phyloP scores from a whole-genome alignment of 495 filamentous ascomycete genomes.

The Penicillium parvum region DNA sequence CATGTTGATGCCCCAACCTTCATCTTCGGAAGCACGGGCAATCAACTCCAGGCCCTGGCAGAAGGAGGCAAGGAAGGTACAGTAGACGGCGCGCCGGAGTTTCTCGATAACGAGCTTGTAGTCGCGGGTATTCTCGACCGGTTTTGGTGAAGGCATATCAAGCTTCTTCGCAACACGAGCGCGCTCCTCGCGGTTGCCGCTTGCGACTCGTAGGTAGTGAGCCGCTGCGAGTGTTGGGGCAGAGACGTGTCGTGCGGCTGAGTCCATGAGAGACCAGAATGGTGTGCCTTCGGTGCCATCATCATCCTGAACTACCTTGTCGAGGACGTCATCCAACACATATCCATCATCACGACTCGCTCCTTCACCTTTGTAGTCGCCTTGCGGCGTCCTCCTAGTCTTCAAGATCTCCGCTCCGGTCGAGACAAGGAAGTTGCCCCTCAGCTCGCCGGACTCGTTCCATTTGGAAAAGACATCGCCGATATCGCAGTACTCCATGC shows the following conservation, averaged over 20 bases:
- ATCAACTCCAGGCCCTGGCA: constrained; percentile 67
- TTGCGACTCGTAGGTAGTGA: constrained; percentile 64
- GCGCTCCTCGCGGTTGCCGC: constrained; percentile 56
- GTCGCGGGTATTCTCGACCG: constrained; percentile 38
- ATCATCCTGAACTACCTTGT: constrained; percentile 74
- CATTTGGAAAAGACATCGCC: constrained; percentile 71
- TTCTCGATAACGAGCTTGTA: constrained; percentile 52
- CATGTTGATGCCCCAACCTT: constrained; percentile 61
- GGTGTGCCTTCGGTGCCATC: constrained; percentile 66
- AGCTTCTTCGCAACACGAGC: constrained; percentile 42
- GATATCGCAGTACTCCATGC: constrained; percentile 59
- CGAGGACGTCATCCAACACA: constrained; percentile 61
- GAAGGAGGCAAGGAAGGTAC: constrained; percentile 58
- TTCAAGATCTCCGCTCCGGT: constrained; percentile 63
- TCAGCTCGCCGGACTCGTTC: constrained; percentile 55
- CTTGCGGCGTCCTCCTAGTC: constrained; percentile 34
- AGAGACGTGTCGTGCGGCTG: constrained; percentile 57
- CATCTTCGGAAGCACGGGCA: constrained; percentile 52
- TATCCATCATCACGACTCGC: constrained; percentile 30
- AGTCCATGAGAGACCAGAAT: constrained; percentile 60
- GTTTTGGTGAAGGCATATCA: constrained; percentile 39
- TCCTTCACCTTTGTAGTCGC: constrained; percentile 41
- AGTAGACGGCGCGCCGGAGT: constrained; percentile 58
- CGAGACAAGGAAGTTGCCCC: constrained; percentile 56
- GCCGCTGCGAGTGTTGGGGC: constrained; percentile 60